Evolutionary conservation across 805 yeast genomes (phyloP).

Genomic region (Vanderwaltozyma verrucispora): DNA sequence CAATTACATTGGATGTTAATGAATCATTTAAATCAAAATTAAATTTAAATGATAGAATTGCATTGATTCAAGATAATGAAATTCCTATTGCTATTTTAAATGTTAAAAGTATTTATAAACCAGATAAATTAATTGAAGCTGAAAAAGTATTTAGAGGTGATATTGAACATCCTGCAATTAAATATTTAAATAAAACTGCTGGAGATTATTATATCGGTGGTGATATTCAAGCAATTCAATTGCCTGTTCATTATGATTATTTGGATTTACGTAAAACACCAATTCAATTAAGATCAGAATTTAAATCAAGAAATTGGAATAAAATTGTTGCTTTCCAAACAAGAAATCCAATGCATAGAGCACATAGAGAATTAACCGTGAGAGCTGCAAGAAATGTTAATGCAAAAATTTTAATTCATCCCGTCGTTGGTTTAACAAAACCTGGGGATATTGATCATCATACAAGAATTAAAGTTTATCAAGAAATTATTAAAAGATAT

Average conservation of each 20-base stretch:
- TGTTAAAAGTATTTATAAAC: slow-evolving; percentile 66
- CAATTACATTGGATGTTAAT: slow-evolving; percentile 77
- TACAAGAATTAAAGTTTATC: slow-evolving; percentile 91
- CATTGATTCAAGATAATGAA: slow-evolving; percentile 72
- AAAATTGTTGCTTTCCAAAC: slow-evolving; percentile 95
- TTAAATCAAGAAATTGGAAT: slow-evolving; percentile 71
- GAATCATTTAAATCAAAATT: slow-evolving; percentile 25
- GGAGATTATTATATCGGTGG: slow-evolving; percentile 90
- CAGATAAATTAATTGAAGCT: slow-evolving; percentile 75
- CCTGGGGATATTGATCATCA: slow-evolving; percentile 98
- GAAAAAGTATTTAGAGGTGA: slow-evolving; percentile 87
- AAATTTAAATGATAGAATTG: slow-evolving; percentile 37
- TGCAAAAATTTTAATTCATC: slow-evolving; percentile 84
- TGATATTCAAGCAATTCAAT: slow-evolving; percentile 65
- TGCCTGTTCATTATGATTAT: slow-evolving; percentile 86
- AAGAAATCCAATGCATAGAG: slow-evolving; percentile 98
- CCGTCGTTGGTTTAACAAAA: slow-evolving; percentile 93
- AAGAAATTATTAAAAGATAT: slow-evolving; percentile 82
- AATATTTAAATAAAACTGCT: slow-evolving; percentile 58
- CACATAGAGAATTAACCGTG: slow-evolving; percentile 91
- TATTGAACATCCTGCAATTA: slow-evolving; percentile 90
- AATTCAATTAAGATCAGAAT: slow-evolving; percentile 78
- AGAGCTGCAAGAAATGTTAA: slow-evolving; percentile 92
- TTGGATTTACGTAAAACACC: slow-evolving; percentile 84
- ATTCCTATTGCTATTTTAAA: slow-evolving; percentile 73